Base-by-base conservation (phyloP, 306 rosid genomes). In the Lathyrus sativus region DNA sequence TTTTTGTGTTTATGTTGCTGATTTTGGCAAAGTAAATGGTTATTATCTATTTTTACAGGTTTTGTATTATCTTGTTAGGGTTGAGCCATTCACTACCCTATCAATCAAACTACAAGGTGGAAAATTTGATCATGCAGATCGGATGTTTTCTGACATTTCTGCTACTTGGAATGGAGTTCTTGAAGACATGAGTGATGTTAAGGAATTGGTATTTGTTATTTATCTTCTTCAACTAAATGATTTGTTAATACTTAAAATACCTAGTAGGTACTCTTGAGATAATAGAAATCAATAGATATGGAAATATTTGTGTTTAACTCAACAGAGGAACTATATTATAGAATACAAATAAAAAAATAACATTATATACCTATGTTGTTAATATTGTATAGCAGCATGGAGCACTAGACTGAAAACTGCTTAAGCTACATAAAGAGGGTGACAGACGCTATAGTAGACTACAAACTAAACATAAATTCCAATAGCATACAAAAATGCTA, bases 171-270 rank as follows among this genome's bases (percentile, higher is more conserved):
- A 88, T 74, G 99, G 99, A 68, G 96, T 90, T 85, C 79, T 84
- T 70, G 97, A 93, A 70, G 96, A 93, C 74, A 93, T 90, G 99
- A 93, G 96, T 81, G 99, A 93, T 68, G 95, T 93, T 81, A 93
- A 93, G 73, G 99, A 93, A 88, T 75, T 93, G 93, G 99, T 93
- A 85, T 78, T 75, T 67, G 67, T 72, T 73, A 48, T 59, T 33
- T 33, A 33, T 33, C 38, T 5, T 33, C 58, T 14, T 77, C 35
- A 3, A 44, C 38, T 5, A 49, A 79, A 39, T 44, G 19, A 73
- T 63, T 57, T 45, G 31, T 71, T 45, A 33, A 29, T 63, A 58
- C 49, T 70, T 60, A 22, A 60, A 31, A 15, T 46, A 9, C 42
- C 13, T 60, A 58, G 26, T 54, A 38, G 50, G 37, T 41, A 28